Percentiles rank a stretch among this genome's conserved stretches.
These are phyloP conservation scores for Malassezia dermatis DNA, from an alignment of 1,284 basidiomycete genomes.

Conservation along the genomic window DNA sequence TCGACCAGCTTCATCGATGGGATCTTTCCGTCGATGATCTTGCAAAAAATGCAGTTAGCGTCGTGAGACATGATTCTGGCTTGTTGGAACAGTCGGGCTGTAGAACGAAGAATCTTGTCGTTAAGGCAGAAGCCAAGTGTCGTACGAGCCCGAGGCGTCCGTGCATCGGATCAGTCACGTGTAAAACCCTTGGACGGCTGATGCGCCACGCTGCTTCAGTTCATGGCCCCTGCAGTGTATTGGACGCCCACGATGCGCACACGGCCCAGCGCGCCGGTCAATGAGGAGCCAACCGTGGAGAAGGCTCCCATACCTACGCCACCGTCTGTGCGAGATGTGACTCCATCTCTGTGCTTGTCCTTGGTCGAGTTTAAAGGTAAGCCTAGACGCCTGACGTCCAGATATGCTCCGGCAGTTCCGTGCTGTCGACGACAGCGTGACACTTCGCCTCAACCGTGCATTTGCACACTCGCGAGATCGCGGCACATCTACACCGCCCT, in stretches of 20 bases:
- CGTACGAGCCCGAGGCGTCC: constrained; percentile 8
- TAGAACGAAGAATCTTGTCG: constrained; percentile 27
- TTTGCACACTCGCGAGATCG: constrained; percentile 30
- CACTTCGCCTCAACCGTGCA: constrained; percentile 32
- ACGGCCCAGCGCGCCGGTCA: not conserved
- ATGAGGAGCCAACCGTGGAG: not conserved
- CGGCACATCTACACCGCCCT: constrained; percentile 27
- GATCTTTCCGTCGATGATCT: constrained; percentile 50
- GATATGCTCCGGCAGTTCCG: constrained; percentile 39
- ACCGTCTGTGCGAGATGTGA: constrained; percentile 24
- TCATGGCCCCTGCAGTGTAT: constrained; percentile 11
- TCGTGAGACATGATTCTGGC: constrained; percentile 32
- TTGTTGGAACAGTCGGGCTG: constrained; percentile 16
- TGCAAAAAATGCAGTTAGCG: constrained; percentile 50
- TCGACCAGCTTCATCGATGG: constrained; percentile 50
- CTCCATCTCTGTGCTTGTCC: constrained; percentile 24
- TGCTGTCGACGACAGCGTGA: constrained; percentile 36
- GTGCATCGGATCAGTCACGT: constrained; percentile 2
- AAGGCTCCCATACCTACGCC: constrained; percentile 13
- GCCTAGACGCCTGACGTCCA: not conserved
- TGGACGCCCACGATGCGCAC: constrained; percentile 13
- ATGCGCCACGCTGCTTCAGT: not conserved
- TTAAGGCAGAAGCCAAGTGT: not conserved
- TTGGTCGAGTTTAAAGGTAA: constrained; percentile 30
- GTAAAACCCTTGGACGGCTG: not conserved